Base-by-base conservation (phyloP, 2,329 filamentous ascomycete genomes). In the Pestalotiopsis sp. region DNA sequence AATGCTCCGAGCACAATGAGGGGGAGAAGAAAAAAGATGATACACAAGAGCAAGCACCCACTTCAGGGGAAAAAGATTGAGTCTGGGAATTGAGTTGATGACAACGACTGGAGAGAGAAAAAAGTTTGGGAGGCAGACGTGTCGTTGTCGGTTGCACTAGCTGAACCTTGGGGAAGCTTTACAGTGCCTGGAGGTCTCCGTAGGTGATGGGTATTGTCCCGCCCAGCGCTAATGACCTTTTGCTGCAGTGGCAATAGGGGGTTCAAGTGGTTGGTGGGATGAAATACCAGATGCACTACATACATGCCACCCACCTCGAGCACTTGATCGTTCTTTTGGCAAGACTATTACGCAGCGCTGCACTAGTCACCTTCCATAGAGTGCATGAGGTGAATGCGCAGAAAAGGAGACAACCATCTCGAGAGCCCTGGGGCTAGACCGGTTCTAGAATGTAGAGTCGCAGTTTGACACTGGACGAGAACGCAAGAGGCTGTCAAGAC, bases 101-200 rank as follows among this genome's bases (percentile, higher is more conserved):
- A 41, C 25, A 23, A 63, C 31, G 31, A 63, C 14, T 52, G 45
- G 27, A 63, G 60, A 20, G 23, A 64, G 39, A 36, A 45, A 39
- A 49, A 45, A 64, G 27, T 38, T 52, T 45, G 23, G 41, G 7
- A 39, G 12, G 62, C 38, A 52, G 62, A 64, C 62, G 62, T 64
- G 62, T 64, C 62, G 62, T 52, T 64, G 62, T 64, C 62, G 62
- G n/a, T 36, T 63, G 20, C 25, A 12, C 25, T 39, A 39, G 36
- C 60, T 63, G 38, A 52, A 45, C 17, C 45, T 20, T 52, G 17
- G 45, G 45, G 45, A 20, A 23, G 45, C 45, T 52, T 9, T 52
- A 52, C 45, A 52, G 31, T 36, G 31, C 31, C 31, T 36, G 31
- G 49, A 55, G 17, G 17, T 55, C 49, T 23, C 13, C 17, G 14